Evolutionary conservation across 768 basidiomycete genomes (phyloP).

Genomic region (Floccularia luteovirens): DNA sequence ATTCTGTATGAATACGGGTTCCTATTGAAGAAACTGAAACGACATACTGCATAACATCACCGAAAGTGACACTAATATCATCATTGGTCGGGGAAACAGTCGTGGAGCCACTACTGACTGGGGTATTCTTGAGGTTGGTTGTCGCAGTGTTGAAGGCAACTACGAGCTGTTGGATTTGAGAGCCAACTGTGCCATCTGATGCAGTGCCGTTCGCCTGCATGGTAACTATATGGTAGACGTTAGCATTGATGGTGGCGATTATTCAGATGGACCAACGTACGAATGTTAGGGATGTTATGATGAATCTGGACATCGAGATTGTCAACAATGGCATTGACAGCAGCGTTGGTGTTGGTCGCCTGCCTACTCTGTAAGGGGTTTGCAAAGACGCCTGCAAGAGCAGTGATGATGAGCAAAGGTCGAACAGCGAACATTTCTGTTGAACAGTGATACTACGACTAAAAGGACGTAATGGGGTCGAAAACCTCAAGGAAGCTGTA

Average conservation of each 20-base stretch:
- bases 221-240: slow-evolving; percentile 11
- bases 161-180: slow-evolving; percentile 17
- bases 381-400: slow-evolving; percentile 17
- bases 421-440: slow-evolving; percentile 20
- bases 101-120: slow-evolving; percentile 22
- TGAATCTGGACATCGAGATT: slow-evolving; percentile 15
- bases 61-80: slow-evolving; percentile 21
- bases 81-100: slow-evolving; percentile 24
- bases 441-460: not conserved
- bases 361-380: slow-evolving; percentile 20
- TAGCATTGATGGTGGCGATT: not conserved
- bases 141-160: slow-evolving; percentile 16
- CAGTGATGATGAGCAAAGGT: slow-evolving; percentile 18
- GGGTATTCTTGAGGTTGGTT: slow-evolving; percentile 11
- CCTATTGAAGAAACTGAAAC: not conserved
- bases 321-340: slow-evolving; percentile 18
- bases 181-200: slow-evolving; percentile 19
- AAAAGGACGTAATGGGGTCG: not conserved
- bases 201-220: slow-evolving; percentile 20
- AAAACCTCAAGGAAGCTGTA: not conserved
- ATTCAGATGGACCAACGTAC: slow-evolving; percentile 10
- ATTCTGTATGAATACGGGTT: not conserved
- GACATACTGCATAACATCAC: slow-evolving; percentile 23
- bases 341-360: slow-evolving; percentile 22
- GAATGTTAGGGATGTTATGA: slow-evolving; percentile 14